Conservation (phyloP, 2,329 filamentous ascomycete genomes). For the Ophiobolus disseminans region DNA sequence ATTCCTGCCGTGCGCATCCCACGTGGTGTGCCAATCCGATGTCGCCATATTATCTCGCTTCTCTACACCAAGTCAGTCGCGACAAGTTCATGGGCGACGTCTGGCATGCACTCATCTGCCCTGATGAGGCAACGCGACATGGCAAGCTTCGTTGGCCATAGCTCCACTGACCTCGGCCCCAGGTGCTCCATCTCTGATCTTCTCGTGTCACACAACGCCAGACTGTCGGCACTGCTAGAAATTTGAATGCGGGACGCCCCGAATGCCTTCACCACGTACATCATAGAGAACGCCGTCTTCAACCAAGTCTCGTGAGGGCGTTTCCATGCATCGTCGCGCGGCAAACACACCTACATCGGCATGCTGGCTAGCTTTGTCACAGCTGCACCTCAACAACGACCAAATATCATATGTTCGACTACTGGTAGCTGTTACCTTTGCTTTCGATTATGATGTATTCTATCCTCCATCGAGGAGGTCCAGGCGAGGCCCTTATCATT, state of each 20-base stretch:
- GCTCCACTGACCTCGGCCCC: background rate
- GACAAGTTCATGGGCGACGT: background rate
- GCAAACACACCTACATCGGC: no score
- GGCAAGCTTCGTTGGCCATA: background rate
- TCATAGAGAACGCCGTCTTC: no score
- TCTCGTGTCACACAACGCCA: background rate
- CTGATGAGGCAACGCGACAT: background rate
- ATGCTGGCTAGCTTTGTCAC: no score
- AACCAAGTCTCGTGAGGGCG: no score
- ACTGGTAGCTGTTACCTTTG: background rate
- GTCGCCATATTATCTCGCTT: no score
- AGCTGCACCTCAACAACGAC: no score
- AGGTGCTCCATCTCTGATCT: background rate
- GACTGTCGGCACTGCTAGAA: background rate
- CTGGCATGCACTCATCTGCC: no score
- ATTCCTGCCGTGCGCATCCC: background rate
- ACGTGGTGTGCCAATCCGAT: background rate
- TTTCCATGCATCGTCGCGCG: no score
- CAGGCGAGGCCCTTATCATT: conserved; percentile 3
- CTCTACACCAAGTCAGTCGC: background rate
- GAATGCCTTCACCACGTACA: no score
- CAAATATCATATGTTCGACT: no score
- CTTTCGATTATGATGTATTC: background rate
- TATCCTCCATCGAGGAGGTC: background rate
- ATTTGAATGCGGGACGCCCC: no score